These are phyloP conservation scores for Colletotrichum sublineola DNA, from an alignment of 2,329 filamentous ascomycete genomes.

Conservation along the genomic window DNA sequence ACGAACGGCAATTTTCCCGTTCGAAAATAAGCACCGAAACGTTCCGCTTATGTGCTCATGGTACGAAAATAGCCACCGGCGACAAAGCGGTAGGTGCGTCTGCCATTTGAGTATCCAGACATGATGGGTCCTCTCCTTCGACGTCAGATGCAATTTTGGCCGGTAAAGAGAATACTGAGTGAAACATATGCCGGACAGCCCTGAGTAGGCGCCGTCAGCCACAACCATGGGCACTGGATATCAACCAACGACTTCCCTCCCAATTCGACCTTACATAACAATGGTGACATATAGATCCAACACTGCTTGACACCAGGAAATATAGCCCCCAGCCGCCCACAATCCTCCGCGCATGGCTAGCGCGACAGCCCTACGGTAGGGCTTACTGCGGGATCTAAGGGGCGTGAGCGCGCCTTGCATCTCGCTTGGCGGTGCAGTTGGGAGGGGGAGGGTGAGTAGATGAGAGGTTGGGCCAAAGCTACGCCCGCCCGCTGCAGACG, in stretches of 20 bases:
- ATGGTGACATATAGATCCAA: neutral
- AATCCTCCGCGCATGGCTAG: neutral
- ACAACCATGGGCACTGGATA: neutral
- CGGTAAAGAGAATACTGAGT: neutral
- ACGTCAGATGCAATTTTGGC: neutral
- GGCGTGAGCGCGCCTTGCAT: neutral
- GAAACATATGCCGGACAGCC: neutral
- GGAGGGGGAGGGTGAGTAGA: neutral
- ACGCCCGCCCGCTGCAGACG: neutral
- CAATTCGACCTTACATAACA: neutral
- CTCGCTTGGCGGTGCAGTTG: neutral
- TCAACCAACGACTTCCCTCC: neutral
- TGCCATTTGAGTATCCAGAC: neutral
- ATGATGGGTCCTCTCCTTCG: neutral
- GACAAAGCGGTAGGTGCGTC: neutral
- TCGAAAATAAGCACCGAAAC: neutral
- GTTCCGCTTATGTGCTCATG: neutral
- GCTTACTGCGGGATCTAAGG: conserved; percentile 10
- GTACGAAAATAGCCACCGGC: conserved; percentile 12
- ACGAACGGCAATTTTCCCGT: neutral
- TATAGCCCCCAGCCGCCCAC: neutral
- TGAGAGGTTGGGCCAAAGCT: neutral
- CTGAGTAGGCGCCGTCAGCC: neutral
- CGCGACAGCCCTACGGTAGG: conserved; percentile 21
- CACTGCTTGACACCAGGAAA: neutral